Evolutionary conservation across 2,329 filamentous ascomycete genomes (phyloP).

Genomic region (Neonectria faginata): DNA sequence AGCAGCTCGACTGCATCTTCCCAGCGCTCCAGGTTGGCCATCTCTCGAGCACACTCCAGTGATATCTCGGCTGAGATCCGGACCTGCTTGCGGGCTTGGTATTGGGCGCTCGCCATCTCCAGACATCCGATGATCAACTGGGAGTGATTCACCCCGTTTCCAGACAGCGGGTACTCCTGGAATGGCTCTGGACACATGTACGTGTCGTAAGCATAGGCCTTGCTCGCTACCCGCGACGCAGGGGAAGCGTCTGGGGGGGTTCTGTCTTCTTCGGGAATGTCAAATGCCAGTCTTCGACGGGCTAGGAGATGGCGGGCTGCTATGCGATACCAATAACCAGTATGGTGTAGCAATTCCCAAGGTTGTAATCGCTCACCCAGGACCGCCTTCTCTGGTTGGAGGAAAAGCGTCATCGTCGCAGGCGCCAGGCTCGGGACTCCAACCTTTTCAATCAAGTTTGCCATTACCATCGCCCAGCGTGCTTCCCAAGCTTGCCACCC

Average conservation of each 20-base stretch:
- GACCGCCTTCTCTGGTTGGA: conserved; percentile 69
- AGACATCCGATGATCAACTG: conserved; percentile 66
- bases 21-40: conserved; percentile 64
- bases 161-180: conserved; percentile 66
- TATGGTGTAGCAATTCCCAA: conserved; percentile 74
- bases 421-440: conserved; percentile 63
- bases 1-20: conserved; percentile 65
- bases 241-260: conserved; percentile 61
- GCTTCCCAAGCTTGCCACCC: conserved; percentile 96
- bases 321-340: conserved; percentile 74
- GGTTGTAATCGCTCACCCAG: conserved; percentile 69
- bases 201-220: conserved; percentile 70
- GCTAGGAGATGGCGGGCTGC: conserved; percentile 68
- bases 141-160: conserved; percentile 65
- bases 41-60: conserved; percentile 68
- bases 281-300: conserved; percentile 64
- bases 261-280: conserved; percentile 70
- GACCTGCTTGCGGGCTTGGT: conserved; percentile 64
- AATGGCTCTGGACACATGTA: conserved; percentile 75
- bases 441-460: conserved; percentile 67
- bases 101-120: conserved; percentile 64
- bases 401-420: conserved; percentile 58
- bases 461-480: conserved; percentile 74
- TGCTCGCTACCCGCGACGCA: conserved; percentile 60
- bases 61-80: conserved; percentile 67